phyloP scores from a whole-genome alignment of 1,284 basidiomycete species.

The Boletus austroedulis region DNA sequence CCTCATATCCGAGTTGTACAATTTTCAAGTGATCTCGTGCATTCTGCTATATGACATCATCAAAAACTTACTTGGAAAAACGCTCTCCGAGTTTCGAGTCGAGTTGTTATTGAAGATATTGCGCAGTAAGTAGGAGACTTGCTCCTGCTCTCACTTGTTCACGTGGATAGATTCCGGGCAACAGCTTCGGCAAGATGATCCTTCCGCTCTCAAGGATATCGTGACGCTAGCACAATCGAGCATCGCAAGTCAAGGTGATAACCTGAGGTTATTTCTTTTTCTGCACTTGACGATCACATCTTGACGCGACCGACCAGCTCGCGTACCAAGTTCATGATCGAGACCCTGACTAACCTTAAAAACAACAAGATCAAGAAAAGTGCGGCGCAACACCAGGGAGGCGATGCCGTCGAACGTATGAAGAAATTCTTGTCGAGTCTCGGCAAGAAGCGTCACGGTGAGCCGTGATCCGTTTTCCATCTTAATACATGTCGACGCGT shows the following conservation, averaged over 20 bases:
- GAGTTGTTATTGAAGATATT: conserved; percentile 87
- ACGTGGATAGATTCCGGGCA: conserved; percentile 68
- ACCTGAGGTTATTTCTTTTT: conserved; percentile 50
- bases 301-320: conserved; percentile 51
- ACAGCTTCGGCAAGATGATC: conserved; percentile 86
- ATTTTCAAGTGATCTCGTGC: conserved; percentile 90
- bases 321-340: conserved; percentile 88
- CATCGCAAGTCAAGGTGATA: conserved; percentile 53
- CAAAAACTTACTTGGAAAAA: conserved; percentile 66
- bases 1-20: conserved; percentile 90
- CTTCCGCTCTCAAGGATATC: conserved; percentile 81
- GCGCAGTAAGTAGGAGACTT: conserved; percentile 52
- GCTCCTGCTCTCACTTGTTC: not conserved
- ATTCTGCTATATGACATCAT: conserved; percentile 90
- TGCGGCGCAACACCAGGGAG: conserved; percentile 57
- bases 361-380: conserved; percentile 82
- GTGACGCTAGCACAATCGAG: conserved; percentile 80
- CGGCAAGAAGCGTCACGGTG: conserved; percentile 75
- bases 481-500: not conserved
- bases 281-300: not conserved
- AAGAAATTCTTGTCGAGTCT: conserved; percentile 80
- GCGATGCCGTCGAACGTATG: conserved; percentile 76
- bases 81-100: conserved; percentile 75
- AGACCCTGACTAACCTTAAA: conserved; percentile 85
- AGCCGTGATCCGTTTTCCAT: conserved; percentile 7